Conservation (phyloP, 352 stramenopile genomes). For the Vaucheria bursata region DNA sequence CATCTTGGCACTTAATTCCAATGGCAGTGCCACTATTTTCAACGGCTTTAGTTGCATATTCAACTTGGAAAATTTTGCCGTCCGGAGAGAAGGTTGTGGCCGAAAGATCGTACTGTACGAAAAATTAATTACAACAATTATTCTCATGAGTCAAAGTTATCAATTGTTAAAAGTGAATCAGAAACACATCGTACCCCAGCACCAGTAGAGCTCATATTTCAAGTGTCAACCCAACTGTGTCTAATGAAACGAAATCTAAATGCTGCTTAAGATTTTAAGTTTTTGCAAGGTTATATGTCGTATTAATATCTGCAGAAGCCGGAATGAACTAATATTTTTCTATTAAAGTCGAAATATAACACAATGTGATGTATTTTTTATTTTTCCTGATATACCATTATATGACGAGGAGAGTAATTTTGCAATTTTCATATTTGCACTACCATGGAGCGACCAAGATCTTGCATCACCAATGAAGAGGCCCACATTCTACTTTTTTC, state of each 20-base stretch:
- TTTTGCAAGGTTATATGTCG: too few relatives aligned
- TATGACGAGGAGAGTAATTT: too few relatives aligned
- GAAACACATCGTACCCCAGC: slow-evolving; percentile 10
- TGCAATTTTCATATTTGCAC: too few relatives aligned
- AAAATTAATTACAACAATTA: background rate
- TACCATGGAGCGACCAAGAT: too few relatives aligned
- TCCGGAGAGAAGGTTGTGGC: slow-evolving; percentile 94
- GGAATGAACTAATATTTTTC: background rate
- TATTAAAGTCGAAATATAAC: background rate
- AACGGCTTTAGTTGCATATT: slow-evolving; percentile 95
- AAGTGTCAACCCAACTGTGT: background rate
- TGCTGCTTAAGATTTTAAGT: too few relatives aligned
- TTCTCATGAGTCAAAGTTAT: background rate
- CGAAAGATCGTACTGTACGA: slow-evolving; percentile 64
- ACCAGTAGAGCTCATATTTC: slow-evolving; percentile 10
- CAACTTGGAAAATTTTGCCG: slow-evolving; percentile 92
- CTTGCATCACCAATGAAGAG: too few relatives aligned
- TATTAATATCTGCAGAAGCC: background rate
- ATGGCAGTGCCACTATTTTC: slow-evolving; percentile 89
- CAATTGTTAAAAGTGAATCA: background rate
- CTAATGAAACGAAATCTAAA: too few relatives aligned
- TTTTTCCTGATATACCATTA: too few relatives aligned
- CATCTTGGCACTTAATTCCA: slow-evolving; percentile 93
- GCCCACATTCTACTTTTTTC: too few relatives aligned
- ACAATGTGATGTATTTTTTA: too few relatives aligned